A percentile compares a stretch with the other conserved stretches of the same genome.
Conservation (phyloP, 352 stramenopile genomes). For the Pythium grandisporangium region DNA sequence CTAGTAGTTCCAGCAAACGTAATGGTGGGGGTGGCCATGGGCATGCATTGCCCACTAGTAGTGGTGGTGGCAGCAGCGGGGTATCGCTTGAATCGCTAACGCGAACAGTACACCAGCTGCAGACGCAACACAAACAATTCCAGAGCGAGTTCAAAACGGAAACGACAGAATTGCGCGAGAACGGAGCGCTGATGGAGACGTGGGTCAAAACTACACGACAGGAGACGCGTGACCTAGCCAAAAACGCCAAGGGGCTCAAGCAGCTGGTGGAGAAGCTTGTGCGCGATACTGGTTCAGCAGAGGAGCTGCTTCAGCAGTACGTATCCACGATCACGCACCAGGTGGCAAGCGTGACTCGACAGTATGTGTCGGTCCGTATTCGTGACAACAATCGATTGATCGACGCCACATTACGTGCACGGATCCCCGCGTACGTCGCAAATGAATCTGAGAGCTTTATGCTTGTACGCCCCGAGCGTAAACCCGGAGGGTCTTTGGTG, state of each 20-base stretch:
- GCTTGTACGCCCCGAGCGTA: constrained; percentile 46
- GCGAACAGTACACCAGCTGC: constrained; percentile 21
- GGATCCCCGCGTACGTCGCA: constrained; percentile 51
- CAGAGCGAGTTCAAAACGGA: constrained; percentile 26
- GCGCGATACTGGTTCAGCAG: constrained; percentile 53
- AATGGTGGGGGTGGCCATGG: neutral
- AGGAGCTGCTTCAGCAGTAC: constrained; percentile 72
- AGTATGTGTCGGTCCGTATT: constrained; percentile 75
- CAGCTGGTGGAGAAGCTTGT: constrained; percentile 71
- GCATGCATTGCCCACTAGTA: neutral
- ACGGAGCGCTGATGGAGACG: constrained; percentile 29
- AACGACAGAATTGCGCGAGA: constrained; percentile 21
- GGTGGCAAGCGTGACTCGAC: constrained; percentile 68
- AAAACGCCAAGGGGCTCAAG: constrained; percentile 52
- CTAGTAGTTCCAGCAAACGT: neutral
- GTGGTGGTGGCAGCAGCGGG: no score
- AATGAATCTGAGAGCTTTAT: constrained; percentile 65
- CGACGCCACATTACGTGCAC: constrained; percentile 60
- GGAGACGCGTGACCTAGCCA: constrained; percentile 30
- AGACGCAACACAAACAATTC: constrained; percentile 26
- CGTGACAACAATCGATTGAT: constrained; percentile 76
- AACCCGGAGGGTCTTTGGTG: no score
- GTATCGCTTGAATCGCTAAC: constrained; percentile 9
- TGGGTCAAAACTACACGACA: constrained; percentile 26
- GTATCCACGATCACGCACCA: constrained; percentile 82